Base-by-base conservation (phyloP, 306 rosid species). In the Inga oerstediana region DNA sequence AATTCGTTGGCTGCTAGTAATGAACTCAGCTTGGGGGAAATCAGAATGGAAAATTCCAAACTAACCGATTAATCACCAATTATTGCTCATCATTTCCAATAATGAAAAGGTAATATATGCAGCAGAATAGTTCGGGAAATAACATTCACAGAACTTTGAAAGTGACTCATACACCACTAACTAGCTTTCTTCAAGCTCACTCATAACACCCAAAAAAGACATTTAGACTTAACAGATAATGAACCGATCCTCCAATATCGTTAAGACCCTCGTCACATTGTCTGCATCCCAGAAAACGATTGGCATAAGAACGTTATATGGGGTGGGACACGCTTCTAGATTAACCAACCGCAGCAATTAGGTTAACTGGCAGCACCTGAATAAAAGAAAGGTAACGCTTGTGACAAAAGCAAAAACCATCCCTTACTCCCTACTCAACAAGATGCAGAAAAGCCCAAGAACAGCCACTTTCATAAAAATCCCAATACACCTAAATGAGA, bases 391-490 rank as follows among this genome's bases (percentile, higher is more conserved):
- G 56, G 67, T 41, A 74, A 84, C 72, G 83, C 98, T 93, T 95
- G 70, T 81, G 86, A 84, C 78, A 83, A 62, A 95, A 95, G 97
- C 98, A 91, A 93, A 83, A 85, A 70, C 3, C 85, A 48, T 89
- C 79, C 85, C 98, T 89, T 93, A 82, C 78, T 83, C 86, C 41
- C 80, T 91, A 92, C 98, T 84, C 96, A 88, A 92, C 65, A 83
- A 58, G 77, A 80, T 49, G 43, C 77, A 72, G 75, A 77, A 78
- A 12, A 66, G 64, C 68, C 69, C 66, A 65, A 69, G 79, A 90
- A 58, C 30, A 88, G 76, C 85, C 49, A 71, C 82, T 83, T 85
- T 81, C 64, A 72, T 76, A 58, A 81, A 78, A 85, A 84, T 7
- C 80, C 66, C 82, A 85, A 78, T 79, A 72, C 62, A 34, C 67